Evolutionary conservation across 306 rosid species (phyloP), one percentile per base, ranked within the genome.

Genomic region (Cotoneaster glaucophyllus): DNA sequence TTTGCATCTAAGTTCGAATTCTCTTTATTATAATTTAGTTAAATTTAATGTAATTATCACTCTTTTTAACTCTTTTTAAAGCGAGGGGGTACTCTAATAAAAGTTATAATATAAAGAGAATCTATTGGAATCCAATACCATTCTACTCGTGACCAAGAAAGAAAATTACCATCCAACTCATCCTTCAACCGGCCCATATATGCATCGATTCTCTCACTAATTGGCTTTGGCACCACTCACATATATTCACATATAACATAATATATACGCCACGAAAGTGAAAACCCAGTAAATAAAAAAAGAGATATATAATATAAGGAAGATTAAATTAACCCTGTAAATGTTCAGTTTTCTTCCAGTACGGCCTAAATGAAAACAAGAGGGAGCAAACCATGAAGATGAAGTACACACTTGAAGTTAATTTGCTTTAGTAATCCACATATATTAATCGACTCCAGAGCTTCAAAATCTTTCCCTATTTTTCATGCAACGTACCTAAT

Each of bases 291-390:
- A 63, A 10, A 45, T 34, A 22, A 4, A 8, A 9, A 29, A 31
- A 22, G 4, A 32, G 43, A 70, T 11, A 45, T 12, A 19, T 9
- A 37, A 28, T 25, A 57, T 18, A 54, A 34, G 24, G 76, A 71
- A 54, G 37, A 72, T 24, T 22, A 26, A 73, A 59, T 39, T 39
- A 73, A 39, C 39, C 26, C 18, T 4, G 64, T 48, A 67, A 59
- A 71, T 82, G 52, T 65, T 69, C 70, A 74, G n/a, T 21, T 70
- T 75, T 63, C 70, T 45, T 73, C 53, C 73, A 19, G 25, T 70
- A 32, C 22, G 53, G n/a, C 10, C 19, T 4, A 31, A 28, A 61
- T 12, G 24, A 58, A 48, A 72, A 74, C 3, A 5, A 63, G 6
- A 39, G 34, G 34, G 54, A 37, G 45, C 18, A 75, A 32, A 64